Base-by-base conservation (phyloP, 1,284 basidiomycete genomes). In the Cryptococcus sp. region DNA sequence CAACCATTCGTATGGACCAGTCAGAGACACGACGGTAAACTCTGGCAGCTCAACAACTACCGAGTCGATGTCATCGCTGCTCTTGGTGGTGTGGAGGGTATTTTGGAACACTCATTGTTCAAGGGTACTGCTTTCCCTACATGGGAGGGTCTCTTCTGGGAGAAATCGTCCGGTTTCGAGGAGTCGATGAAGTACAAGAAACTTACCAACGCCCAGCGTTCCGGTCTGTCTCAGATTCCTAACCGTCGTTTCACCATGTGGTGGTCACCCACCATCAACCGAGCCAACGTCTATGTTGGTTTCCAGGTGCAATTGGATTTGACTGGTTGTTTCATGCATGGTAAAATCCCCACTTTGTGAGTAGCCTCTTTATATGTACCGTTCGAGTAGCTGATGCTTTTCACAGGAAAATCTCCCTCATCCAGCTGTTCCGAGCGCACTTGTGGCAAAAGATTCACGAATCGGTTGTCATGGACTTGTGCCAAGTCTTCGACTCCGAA, bases 211-310 rank as follows among this genome's bases (percentile, higher is more conserved):
- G 68, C 73, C 37, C 70, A 75, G 93, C 73, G 95, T 91, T 29
- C 95, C 93, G 81, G 73, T 74, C 59, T 76, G 23, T 59, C 51
- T 40, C 74, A 99, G 78, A 97, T 99, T 76, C 96, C 96, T 7
- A 99, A 99, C 78, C 93, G 96, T 86, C 90, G 95, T n/a, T 99
- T 99, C 82, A 99, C 94, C 3, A 84, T 99, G 6, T 99, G 96
- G 96, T 99, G 95, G 95, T 93, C 90, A 73, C 93, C 93, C 19
- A 81, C 80, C 6, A 73, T 98, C 82, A 98, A 98, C 80, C 90
- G 94, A 65, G 93, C 94, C 55, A 99, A 98, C 75, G 93, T 98
- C 77, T 98, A 98, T 46, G 93, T 98, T 74, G 96, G 95, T 85
- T 99, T 99, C 89, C 96, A 99, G 79, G 96, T 99, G 20, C 96